phyloP scores from a whole-genome alignment of 192 early-diverging fungal genomes.

The Umbelopsis isabellina region DNA sequence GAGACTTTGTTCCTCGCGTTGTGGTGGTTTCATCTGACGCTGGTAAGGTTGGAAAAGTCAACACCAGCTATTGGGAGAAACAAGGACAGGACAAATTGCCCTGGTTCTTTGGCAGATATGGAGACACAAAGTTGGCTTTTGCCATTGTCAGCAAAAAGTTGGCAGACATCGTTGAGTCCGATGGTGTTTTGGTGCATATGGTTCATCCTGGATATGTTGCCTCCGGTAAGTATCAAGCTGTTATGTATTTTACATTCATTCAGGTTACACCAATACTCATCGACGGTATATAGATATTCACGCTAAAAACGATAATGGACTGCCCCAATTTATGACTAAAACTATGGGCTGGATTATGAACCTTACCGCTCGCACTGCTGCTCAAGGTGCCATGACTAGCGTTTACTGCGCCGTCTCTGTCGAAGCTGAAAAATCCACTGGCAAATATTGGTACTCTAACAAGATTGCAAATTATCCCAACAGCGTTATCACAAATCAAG shows the following conservation, averaged over 20 bases:
- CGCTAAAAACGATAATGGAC: not conserved
- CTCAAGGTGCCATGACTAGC: conserved; percentile 25
- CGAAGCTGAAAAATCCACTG: conserved; percentile 16
- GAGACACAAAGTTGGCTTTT: conserved; percentile 59
- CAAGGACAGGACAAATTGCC: conserved; percentile 40
- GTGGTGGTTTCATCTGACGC: conserved; percentile 15
- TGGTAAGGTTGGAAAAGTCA: conserved; percentile 38
- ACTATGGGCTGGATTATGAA: not conserved
- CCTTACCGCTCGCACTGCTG: not conserved
- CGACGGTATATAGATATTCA: not conserved
- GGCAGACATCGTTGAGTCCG: conserved; percentile 33
- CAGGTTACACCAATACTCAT: too few species aligned
- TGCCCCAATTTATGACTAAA: not conserved
- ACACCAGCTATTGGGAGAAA: conserved; percentile 40
- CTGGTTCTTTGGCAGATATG: conserved; percentile 41
- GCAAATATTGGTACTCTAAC: conserved; percentile 25
- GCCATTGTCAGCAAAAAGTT: conserved; percentile 55
- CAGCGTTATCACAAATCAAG: not conserved
- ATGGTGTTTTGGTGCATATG: conserved; percentile 45
- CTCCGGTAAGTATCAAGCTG: not conserved
- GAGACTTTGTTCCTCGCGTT: conserved; percentile 15
- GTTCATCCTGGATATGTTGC: conserved; percentile 51
- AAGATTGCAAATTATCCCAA: conserved; percentile 2
- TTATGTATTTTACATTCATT: too few species aligned
- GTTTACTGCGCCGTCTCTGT: conserved; percentile 18